Evolutionary conservation across 73 alveolate genomes (phyloP), one percentile per base, ranked within the genome.

Genomic region (Paramecium primaurelia): DNA sequence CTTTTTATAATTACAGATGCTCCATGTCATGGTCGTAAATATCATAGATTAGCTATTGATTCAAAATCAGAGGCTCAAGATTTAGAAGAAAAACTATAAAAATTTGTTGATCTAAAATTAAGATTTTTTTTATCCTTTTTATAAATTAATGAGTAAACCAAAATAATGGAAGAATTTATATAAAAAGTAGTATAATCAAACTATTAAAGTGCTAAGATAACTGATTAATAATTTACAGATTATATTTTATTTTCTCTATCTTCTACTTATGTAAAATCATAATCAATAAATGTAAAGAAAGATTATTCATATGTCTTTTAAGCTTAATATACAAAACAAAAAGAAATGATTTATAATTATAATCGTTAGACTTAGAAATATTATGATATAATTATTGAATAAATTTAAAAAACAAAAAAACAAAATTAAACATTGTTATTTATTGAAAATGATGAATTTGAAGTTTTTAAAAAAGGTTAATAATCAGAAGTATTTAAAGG

Each of bases 21-120:
- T n/a, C 88, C 88, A 14, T 75, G 88, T 75, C 88, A 75, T 75
- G 88, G 88, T 2, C 37, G 30, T 5, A 75, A 38, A 10, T 75
- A 75, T 16, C 88, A 75, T 20, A 26, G 7, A 4, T 75, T 30
- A 14, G 16, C 47, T 11, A 16, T 18, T 12, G 88, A 75, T 28
- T 2, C 6, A 25, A 1, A 26, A 0, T 3, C 28, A 10, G 84
- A 64, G 3, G 51, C 30, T 20, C 14, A 34, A 32, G 84, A 64
- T 28, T 34, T 64, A 12, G 84, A 64, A 34, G 84, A 64, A 64
- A 64, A 32, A 6, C 84, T 64, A 2, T 20, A 28, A 28, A 64
- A 64, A 64, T 64, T 64, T n/a, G 47, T 64, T 4, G 12, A 64
- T 3, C 5, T 64, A 32, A 64, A 64, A 64, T 64, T 2, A 8